phyloP scores from a whole-genome alignment of 805 yeast species.

The Nakazawaea wyomingensis region DNA sequence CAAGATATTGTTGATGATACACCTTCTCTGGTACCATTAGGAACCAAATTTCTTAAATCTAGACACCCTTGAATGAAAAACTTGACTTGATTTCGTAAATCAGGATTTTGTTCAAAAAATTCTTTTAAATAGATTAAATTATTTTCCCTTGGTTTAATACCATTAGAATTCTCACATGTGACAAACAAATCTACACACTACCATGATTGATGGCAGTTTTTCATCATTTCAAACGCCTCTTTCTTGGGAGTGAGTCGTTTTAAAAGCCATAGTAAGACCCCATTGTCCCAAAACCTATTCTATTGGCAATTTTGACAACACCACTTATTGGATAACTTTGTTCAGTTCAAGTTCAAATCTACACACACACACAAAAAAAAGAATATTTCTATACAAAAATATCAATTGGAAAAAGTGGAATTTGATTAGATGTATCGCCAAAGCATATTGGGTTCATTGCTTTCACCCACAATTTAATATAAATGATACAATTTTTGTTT shows the following conservation, averaged over 20 bases:
- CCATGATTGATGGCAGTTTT: slow-evolving; percentile 43
- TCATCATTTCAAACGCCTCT: slow-evolving; percentile 48
- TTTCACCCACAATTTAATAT: no score
- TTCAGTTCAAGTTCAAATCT: no score
- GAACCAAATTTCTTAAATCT: slow-evolving; percentile 30
- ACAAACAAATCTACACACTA: slow-evolving; percentile 56
- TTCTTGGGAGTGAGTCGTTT: slow-evolving; percentile 59
- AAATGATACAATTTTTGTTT: no score
- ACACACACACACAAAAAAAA: no score
- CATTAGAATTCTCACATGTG: slow-evolving; percentile 72
- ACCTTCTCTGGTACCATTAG: slow-evolving; percentile 46
- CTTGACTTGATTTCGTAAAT: slow-evolving; percentile 48
- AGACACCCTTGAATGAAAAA: slow-evolving; percentile 68
- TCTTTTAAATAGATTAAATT: slow-evolving; percentile 54
- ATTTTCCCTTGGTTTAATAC: slow-evolving; percentile 36
- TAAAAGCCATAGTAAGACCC: slow-evolving; percentile 59
- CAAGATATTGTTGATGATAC: slow-evolving; percentile 42
- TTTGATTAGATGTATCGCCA: no score
- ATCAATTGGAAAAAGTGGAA: no score
- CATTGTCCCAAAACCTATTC: not conserved
- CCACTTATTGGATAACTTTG: no score
- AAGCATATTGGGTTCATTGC: no score
- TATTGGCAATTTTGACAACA: not conserved
- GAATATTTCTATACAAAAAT: no score
- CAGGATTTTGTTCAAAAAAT: slow-evolving; percentile 56